These are phyloP conservation scores for Euphorbia lathyris DNA, from an alignment of 345 rosid genomes.

Conservation along the genomic window DNA sequence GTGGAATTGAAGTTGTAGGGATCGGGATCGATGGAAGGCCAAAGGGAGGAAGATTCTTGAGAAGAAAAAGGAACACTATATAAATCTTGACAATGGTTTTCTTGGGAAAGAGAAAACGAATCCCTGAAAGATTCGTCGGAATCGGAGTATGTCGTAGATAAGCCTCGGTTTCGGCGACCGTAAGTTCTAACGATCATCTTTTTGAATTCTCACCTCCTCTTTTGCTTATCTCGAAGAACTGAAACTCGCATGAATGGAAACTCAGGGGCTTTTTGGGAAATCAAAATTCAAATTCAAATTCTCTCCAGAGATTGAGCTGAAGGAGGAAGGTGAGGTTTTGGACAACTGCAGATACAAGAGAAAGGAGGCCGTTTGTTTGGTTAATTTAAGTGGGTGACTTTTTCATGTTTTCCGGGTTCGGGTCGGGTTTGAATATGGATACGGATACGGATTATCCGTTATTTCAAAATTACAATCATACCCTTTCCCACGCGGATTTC, in stretches of 20 bases:
- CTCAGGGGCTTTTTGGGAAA: constrained; percentile 4
- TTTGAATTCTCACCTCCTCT: constrained; percentile 7
- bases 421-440: background rate
- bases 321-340: background rate
- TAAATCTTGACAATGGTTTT: constrained; percentile 47
- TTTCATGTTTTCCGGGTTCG: background rate
- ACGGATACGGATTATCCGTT: background rate
- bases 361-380: constrained; percentile 1
- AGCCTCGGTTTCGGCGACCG: constrained; percentile 80
- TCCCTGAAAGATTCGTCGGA: constrained; percentile 34
- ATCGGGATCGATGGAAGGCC: constrained; percentile 42
- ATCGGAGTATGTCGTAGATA: constrained; percentile 46
- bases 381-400: background rate
- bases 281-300: background rate
- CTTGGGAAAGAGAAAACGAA: constrained; percentile 46
- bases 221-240: background rate
- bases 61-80: constrained; percentile 50
- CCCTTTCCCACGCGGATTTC: too few relatives aligned
- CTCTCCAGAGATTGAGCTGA: background rate
- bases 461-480: too few relatives aligned
- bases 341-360: background rate
- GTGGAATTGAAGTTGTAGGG: constrained; percentile 21
- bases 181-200: constrained; percentile 83
- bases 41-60: constrained; percentile 71
- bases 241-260: background rate